Conservation (phyloP, 2,329 filamentous ascomycete genomes). For the Ophiostoma quercus region DNA sequence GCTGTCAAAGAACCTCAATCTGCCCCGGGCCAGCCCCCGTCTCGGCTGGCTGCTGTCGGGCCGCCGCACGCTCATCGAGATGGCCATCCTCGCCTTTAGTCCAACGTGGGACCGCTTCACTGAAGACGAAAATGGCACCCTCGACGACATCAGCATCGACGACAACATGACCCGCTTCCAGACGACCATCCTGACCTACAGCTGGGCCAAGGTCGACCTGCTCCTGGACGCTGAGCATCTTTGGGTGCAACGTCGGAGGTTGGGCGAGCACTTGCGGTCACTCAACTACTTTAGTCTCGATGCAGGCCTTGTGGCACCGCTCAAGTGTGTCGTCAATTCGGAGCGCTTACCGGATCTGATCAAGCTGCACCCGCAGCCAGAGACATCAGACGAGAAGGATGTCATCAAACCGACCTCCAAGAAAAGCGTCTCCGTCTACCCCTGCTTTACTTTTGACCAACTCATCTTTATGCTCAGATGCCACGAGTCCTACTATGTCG, state of each 20-base stretch:
- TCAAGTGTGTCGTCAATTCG: not conserved
- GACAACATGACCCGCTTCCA: not conserved
- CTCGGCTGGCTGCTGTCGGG: constrained; percentile 46
- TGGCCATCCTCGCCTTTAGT: constrained; percentile 38
- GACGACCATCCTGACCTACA: constrained; percentile 21
- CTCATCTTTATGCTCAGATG: not conserved
- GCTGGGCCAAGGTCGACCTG: constrained; percentile 24
- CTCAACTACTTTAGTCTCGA: not conserved
- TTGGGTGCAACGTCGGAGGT: constrained; percentile 19
- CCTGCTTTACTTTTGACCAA: constrained; percentile 20
- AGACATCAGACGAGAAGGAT: not conserved
- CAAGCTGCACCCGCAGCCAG: not conserved
- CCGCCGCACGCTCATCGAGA: constrained; percentile 33
- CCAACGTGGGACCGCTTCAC: constrained; percentile 40
- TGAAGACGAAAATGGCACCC: constrained; percentile 32
- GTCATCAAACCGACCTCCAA: not conserved
- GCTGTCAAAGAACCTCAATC: constrained; percentile 44
- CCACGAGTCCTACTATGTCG: not conserved
- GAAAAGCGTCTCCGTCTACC: not conserved
- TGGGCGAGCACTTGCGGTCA: not conserved
- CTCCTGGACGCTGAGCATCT: constrained; percentile 27
- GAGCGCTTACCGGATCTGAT: not conserved
- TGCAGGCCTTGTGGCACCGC: not conserved
- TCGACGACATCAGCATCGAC: not conserved
- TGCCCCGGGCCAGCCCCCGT: constrained; percentile 42